phyloP scores from a whole-genome alignment of 2,329 filamentous ascomycete species.

The Chrysosporium keratinophilum region DNA sequence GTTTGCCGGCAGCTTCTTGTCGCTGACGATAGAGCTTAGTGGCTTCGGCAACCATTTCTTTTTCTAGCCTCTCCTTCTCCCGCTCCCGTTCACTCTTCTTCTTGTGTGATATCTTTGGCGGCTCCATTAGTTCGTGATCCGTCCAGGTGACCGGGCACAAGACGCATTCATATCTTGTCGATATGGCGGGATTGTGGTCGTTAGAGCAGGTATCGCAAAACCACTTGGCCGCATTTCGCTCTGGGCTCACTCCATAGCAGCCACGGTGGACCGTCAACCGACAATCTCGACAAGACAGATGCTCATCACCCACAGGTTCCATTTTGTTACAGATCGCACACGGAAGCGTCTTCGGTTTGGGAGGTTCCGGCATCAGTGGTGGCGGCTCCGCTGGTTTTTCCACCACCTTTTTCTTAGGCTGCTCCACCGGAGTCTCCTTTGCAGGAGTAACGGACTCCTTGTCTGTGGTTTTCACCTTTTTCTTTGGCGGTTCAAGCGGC shows the following conservation, averaged over 20 bases:
- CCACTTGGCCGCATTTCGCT: conserved; percentile 66
- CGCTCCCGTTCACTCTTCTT: conserved; percentile 91
- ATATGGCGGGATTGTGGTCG: conserved; percentile 81
- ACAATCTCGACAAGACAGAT: conserved; percentile 75
- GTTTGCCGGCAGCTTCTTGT: conserved; percentile 75
- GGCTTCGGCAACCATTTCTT: conserved; percentile 67
- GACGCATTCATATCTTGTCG: conserved; percentile 90
- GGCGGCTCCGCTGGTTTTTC: conserved; percentile 49
- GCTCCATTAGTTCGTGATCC: conserved; percentile 72
- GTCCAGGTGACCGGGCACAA: conserved; percentile 77
- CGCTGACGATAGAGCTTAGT: conserved; percentile 72
- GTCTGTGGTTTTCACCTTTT: conserved; percentile 46
- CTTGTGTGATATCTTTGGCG: conserved; percentile 64
- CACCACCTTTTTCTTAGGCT: conserved; percentile 48
- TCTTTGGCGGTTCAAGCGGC: conserved; percentile 47
- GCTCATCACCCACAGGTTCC: conserved; percentile 60
- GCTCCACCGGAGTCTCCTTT: conserved; percentile 36
- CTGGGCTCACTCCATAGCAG: conserved; percentile 79
- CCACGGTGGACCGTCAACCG: conserved; percentile 80
- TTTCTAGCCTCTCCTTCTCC: conserved; percentile 77
- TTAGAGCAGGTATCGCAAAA: conserved; percentile 92
- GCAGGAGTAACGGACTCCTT: conserved; percentile 42
- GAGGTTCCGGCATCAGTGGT: conserved; percentile 62
- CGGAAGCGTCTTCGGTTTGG: conserved; percentile 66
- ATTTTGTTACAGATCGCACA: conserved; percentile 74